A percentile compares a stretch with the other conserved stretches of the same genome.
phyloP scores from a whole-genome alignment of 495 filamentous ascomycete species.

The Aspergillus ostianus region DNA sequence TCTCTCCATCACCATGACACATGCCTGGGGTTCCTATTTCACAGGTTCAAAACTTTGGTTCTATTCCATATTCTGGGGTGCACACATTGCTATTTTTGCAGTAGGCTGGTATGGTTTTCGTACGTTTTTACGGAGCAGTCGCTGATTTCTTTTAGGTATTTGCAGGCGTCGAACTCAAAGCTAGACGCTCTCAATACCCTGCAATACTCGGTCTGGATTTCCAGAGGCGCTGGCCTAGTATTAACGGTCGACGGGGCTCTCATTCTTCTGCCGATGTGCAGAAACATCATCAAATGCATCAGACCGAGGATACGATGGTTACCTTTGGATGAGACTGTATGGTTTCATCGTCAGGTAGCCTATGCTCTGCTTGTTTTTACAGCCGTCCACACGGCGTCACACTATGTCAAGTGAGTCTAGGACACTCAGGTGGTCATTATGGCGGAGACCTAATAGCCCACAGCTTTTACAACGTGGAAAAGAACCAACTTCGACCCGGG shows the following conservation, averaged over 20 bases:
- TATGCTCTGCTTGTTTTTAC: slow-evolving; percentile 84
- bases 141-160: slow-evolving; percentile 56
- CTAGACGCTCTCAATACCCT: slow-evolving; percentile 79
- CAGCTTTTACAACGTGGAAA: slow-evolving; percentile 95
- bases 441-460: slow-evolving; percentile 22
- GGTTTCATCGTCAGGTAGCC: slow-evolving; percentile 95
- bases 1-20: slow-evolving; percentile 12
- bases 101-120: slow-evolving; percentile 71
- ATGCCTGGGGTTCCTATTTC: slow-evolving; percentile 54
- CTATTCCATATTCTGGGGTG: slow-evolving; percentile 79
- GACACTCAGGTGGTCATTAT: neutral
- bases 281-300: slow-evolving; percentile 78
- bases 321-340: slow-evolving; percentile 90
- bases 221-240: slow-evolving; percentile 83
- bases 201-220: slow-evolving; percentile 89
- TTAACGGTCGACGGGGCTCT: slow-evolving; percentile 80
- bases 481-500: slow-evolving; percentile 73
- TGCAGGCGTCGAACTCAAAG: slow-evolving; percentile 64
- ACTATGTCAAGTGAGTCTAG: slow-evolving; percentile 89
- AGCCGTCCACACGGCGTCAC: slow-evolving; percentile 69
- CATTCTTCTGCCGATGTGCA: slow-evolving; percentile 91
- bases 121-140: slow-evolving; percentile 19
- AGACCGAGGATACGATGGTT: slow-evolving; percentile 86
- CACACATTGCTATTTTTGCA: slow-evolving; percentile 78
- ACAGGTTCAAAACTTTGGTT: slow-evolving; percentile 70